Evolutionary conservation across 345 rosid species (phyloP).

Genomic region (Punica granatum): DNA sequence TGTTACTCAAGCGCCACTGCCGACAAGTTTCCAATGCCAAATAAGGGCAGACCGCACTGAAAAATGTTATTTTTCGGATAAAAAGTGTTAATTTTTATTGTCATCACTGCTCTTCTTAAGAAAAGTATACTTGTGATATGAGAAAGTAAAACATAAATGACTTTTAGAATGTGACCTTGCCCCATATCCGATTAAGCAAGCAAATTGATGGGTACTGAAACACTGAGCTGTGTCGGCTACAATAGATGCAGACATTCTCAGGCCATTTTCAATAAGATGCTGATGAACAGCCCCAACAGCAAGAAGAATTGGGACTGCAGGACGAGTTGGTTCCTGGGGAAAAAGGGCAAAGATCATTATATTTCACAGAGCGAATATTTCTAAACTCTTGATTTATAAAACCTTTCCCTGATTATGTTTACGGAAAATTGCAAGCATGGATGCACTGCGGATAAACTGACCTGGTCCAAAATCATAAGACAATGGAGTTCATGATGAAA

Average conservation of each 20-base stretch:
- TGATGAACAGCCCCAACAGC: conserved; percentile 99
- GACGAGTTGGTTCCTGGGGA: conserved; percentile 80
- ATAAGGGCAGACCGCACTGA: conserved; percentile 91
- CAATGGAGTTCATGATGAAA: background rate
- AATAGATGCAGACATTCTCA: conserved; percentile 90
- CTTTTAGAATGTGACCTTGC: conserved; percentile 52
- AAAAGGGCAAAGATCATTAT: conserved; percentile 5
- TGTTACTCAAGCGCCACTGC: conserved; percentile 92
- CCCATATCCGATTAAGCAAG: conserved; percentile 96
- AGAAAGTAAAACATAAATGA: background rate
- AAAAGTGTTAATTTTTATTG: background rate
- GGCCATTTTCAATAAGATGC: conserved; percentile 96
- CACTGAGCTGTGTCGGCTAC: conserved; percentile 96
- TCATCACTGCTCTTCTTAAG: background rate
- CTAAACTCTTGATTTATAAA: background rate
- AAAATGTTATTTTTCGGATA: conserved; percentile 14
- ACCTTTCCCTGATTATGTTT: background rate
- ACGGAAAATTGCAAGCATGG: background rate
- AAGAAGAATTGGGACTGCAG: conserved; percentile 90
- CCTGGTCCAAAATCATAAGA: conserved; percentile 34
- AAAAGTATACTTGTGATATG: background rate
- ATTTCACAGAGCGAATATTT: background rate
- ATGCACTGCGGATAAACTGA: conserved; percentile 62
- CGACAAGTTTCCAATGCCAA: conserved; percentile 95
- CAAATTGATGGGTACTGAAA: conserved; percentile 98